Evolutionary conservation across 2,329 filamentous ascomycete species (phyloP).

Genomic region (Diaporthe sp.): DNA sequence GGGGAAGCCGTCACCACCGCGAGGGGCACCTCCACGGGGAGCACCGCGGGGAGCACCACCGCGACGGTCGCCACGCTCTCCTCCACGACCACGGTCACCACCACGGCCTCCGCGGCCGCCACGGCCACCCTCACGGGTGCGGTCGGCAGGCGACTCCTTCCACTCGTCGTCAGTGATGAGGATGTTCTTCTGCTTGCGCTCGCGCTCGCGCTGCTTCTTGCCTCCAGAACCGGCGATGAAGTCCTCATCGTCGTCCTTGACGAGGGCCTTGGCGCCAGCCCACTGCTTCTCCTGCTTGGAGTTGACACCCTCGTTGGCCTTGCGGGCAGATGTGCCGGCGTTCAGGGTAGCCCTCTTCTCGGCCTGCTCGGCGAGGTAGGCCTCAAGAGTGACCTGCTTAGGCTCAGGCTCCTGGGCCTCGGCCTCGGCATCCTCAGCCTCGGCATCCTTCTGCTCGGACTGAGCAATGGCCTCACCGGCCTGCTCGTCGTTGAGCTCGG

Average conservation of each 20-base stretch:
- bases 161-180: slow-evolving; percentile 90
- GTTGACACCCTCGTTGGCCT: slow-evolving; percentile 86
- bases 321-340: slow-evolving; percentile 78
- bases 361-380: slow-evolving; percentile 81
- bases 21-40: slow-evolving; percentile 60
- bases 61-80: slow-evolving; percentile 56
- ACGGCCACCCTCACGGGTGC: slow-evolving; percentile 61
- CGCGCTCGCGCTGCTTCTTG: slow-evolving; percentile 88
- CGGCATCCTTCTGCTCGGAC: slow-evolving; percentile 81
- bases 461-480: slow-evolving; percentile 91
- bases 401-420: slow-evolving; percentile 76
- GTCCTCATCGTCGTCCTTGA: slow-evolving; percentile 76
- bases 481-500: slow-evolving; percentile 91
- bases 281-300: slow-evolving; percentile 82
- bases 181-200: slow-evolving; percentile 91
- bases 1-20: slow-evolving; percentile 56
- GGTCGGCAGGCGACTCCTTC: slow-evolving; percentile 74
- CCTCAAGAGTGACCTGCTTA: slow-evolving; percentile 89
- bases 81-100: slow-evolving; percentile 64
- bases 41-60: slow-evolving; percentile 60
- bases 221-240: slow-evolving; percentile 81
- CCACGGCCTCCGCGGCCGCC: slow-evolving; percentile 65
- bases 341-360: slow-evolving; percentile 82
- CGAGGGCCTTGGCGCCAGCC: slow-evolving; percentile 81
- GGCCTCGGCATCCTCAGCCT: slow-evolving; percentile 56